These are phyloP conservation scores for Hypocrella siamensis DNA, from an alignment of 2,329 filamentous ascomycete genomes.

Conservation along the genomic window DNA sequence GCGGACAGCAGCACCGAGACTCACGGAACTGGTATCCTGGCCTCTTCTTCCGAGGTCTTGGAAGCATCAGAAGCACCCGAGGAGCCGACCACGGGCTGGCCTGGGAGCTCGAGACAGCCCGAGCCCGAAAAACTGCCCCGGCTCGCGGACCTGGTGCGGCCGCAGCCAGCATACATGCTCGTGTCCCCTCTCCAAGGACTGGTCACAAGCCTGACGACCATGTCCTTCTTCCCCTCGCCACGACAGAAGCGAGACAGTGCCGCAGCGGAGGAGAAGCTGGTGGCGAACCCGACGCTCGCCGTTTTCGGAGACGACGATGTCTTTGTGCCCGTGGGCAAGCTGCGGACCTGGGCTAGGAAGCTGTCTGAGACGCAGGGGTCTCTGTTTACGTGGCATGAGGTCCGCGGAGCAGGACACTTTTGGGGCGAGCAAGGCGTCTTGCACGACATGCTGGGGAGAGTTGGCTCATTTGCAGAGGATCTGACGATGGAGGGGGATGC, in stretches of 20 bases:
- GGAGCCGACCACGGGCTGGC: no score
- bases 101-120: background rate
- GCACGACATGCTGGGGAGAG: conserved; percentile 10
- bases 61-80: no score
- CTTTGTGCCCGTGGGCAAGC: conserved; percentile 51
- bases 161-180: conserved; percentile 40
- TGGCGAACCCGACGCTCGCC: conserved; percentile 45
- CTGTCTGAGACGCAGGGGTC: conserved; percentile 28
- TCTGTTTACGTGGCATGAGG: conserved; percentile 29
- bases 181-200: conserved; percentile 51
- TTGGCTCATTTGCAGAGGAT: conserved; percentile 12
- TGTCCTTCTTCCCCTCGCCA: conserved; percentile 35
- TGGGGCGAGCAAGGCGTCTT: conserved; percentile 41
- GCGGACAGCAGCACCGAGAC: no score
- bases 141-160: conserved; percentile 16
- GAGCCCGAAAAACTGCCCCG: background rate
- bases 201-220: conserved; percentile 44
- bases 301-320: conserved; percentile 62
- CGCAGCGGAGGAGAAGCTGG: conserved; percentile 37
- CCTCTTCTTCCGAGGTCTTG: no score
- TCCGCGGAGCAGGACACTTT: conserved; percentile 43
- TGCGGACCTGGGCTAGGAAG: conserved; percentile 48
- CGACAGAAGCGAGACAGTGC: conserved; percentile 10
- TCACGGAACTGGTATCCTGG: no score
- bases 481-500: conserved; percentile 1